Base-by-base conservation (phyloP, 2,329 filamentous ascomycete species). In the Lecanoromycetidae sp. region DNA sequence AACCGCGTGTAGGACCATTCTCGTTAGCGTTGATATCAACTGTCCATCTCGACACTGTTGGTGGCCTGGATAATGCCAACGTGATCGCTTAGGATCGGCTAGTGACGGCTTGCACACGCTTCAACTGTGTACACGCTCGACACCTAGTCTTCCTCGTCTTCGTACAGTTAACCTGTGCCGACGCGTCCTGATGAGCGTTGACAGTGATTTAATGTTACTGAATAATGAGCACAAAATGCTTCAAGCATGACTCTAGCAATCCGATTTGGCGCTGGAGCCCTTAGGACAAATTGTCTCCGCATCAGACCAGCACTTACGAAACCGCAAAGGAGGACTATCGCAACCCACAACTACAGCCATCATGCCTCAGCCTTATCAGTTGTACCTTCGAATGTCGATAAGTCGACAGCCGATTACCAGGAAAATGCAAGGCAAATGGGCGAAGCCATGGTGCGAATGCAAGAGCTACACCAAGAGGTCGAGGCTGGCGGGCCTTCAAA, bases 361-460 rank as follows among this genome's bases (percentile, higher is more conserved):
- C 87, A 94, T 68, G 85, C 87, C 29, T 77, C 77, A 53, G 82
- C 87, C 46, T 81, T 95, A 52, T 94, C 88, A 5, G 74, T 86
- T 35, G 71, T 96, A 27, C 83, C 79, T 51, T 85, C 79, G 30
- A 69, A 74, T 36, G 76, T 95, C 56, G 90, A 96, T 63, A 74
- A 81, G 2, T 77, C 77, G 3, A 88, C 86, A 4, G 69, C 79
- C 25, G 82, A 86, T 57, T 96, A 84, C 71, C 77, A 76, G 58
- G 82, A 93, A 58, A 96, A 96, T 69, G 76, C 77, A 56, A 65
- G 68, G 48, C 77, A 85, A 52, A 93, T 95, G 85, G 71, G 71
- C 51, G 77, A 84, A 56, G 75, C 87, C 46, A 79, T 86, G 60
- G 68, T 71, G 46, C 75, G 74, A 17, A 73, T 96, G 58, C 74